Evolutionary conservation across 352 stramenopile species (phyloP), one percentile per base, ranked within the genome.

Genomic region (Phytophthora citrophthora): DNA sequence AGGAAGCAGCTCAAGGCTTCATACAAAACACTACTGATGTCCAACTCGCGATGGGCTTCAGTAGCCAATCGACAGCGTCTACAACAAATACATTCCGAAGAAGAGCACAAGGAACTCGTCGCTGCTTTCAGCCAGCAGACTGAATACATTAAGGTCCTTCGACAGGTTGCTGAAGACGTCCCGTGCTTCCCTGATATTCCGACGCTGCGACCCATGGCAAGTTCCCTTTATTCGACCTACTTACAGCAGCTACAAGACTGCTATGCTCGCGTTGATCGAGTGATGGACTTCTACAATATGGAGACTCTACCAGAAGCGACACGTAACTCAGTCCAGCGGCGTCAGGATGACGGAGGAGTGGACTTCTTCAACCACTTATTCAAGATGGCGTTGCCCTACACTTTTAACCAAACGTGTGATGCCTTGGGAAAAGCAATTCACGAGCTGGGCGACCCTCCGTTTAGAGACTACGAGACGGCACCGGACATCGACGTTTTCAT

Each of bases 51-150:
- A 7, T 76, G 56, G 68, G 2, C 38, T 3, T 6, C 20, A 1
- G 34, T 51, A 13, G 41, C 41, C 20, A 20, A 27, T 13, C 36
- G 20, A 2, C 48, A 72, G 40, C 15, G 47, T 26, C 23, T 45
- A 5, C 29, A 53, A 29, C 45, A 62, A 23, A 4, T 40, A 1
- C 8, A 54, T 2, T 53, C 62, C 0, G 68, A 76, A 40, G 62
- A 45, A 12, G 51, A 66, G 18, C 34, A 69, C 15, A 46, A 60
- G 29, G 36, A 45, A 12, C 31, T 71, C 4, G 5, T 54, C 27
- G 43, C 55, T 36, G 44, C 50, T 10, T 24, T 67, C 8, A 62
- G 62, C 20, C 24, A 31, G 13, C 63, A 71, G 58, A 36, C 55
- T 5, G 23, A 16, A 1, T 67, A 62, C 29, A 58, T 71, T 29